phyloP scores from a whole-genome alignment of 768 basidiomycete species.

The Mycena indigotica region DNA sequence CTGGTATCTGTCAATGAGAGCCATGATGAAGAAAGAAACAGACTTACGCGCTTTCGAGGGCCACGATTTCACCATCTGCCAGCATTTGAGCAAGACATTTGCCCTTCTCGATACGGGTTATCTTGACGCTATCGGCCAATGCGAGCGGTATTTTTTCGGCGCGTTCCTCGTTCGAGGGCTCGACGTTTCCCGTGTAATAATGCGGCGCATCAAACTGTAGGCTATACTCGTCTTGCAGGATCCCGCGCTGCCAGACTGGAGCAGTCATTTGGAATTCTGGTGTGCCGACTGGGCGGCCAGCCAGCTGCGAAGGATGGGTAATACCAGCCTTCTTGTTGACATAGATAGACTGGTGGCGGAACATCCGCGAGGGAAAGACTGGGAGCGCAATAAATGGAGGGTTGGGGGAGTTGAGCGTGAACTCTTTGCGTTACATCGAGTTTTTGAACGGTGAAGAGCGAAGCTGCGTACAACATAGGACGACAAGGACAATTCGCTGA shows the following conservation, averaged over 20 bases:
- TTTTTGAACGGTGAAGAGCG: neutral
- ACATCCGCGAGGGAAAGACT: slow-evolving; percentile 23
- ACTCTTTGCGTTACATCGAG: neutral
- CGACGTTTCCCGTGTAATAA: slow-evolving; percentile 22
- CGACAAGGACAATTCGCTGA: slow-evolving; percentile 21
- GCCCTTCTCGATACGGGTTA: slow-evolving; percentile 16
- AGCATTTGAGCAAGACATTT: slow-evolving; percentile 24
- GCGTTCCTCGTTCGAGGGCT: slow-evolving; percentile 18
- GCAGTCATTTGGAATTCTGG: slow-evolving; percentile 27
- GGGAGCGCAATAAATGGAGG: slow-evolving; percentile 24
- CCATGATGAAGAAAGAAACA: neutral
- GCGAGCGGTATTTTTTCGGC: slow-evolving; percentile 23
- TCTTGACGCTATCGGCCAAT: slow-evolving; percentile 21
- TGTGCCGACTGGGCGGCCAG: slow-evolving; percentile 21
- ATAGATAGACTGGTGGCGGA: slow-evolving; percentile 26
- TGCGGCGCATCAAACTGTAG: slow-evolving; percentile 17
- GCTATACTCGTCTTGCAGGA: slow-evolving; percentile 20
- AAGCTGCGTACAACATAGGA: slow-evolving; percentile 20
- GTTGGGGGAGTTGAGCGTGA: slow-evolving; percentile 14
- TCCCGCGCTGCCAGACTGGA: slow-evolving; percentile 25
- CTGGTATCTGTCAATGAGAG: slow-evolving; percentile 8
- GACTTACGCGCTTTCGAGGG: slow-evolving; percentile 22
- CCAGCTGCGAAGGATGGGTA: slow-evolving; percentile 16
- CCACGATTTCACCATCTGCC: slow-evolving; percentile 23
- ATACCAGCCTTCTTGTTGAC: slow-evolving; percentile 22